Conservation (phyloP, 345 rosid species). For the Heritiera fomes region DNA sequence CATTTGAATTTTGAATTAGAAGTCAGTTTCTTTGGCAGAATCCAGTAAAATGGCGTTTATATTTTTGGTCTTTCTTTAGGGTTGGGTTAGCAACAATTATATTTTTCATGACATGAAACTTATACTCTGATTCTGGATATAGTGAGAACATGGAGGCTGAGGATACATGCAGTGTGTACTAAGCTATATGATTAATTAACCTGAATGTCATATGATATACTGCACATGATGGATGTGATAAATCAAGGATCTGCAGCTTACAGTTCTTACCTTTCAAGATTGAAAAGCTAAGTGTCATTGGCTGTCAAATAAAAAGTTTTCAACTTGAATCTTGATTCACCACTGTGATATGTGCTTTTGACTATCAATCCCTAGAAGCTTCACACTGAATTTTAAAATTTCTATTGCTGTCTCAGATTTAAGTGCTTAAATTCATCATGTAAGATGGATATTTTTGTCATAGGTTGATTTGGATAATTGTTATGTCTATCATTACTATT, state of each 20-base stretch:
- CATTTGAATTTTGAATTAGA: not conserved
- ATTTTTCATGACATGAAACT: no score
- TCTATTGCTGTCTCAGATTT: not conserved
- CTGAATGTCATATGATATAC: not conserved
- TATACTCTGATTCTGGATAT: not conserved
- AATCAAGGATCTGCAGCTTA: not conserved
- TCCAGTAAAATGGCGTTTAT: not conserved
- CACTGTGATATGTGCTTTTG: not conserved
- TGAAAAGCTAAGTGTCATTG: not conserved
- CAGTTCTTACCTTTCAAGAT: not conserved
- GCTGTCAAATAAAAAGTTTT: not conserved
- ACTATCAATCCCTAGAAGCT: not conserved
- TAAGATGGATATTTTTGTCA: not conserved
- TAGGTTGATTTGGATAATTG: not conserved
- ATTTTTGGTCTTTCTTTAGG: not conserved
- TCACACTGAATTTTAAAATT: no score
- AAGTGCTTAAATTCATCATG: not conserved
- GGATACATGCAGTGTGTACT: not conserved
- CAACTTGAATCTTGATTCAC: not conserved
- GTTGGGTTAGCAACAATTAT: not conserved
- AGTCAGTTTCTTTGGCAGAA: not conserved
- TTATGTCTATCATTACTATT: not conserved
- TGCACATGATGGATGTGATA: not conserved
- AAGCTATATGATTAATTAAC: not conserved
- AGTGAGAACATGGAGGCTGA: not conserved